A percentile compares a stretch with the other conserved stretches of the same genome.
Evolutionary conservation across 2,329 filamentous ascomycete species (phyloP).

Genomic region (Arthrobotrys megalospora): DNA sequence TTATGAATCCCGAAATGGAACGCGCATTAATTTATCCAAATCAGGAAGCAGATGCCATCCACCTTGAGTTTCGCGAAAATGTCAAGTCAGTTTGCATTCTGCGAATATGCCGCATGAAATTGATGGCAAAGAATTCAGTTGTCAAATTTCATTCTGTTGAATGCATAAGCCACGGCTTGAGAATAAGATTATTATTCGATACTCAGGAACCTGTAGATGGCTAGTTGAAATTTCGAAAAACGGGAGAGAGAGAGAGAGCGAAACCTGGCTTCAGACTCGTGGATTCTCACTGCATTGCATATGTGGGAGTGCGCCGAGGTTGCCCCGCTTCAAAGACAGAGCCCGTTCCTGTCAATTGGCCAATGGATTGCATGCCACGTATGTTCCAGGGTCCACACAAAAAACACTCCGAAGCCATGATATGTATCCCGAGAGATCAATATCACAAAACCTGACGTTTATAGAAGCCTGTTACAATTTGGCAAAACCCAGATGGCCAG

Average conservation of each 20-base stretch:
- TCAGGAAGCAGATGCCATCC: slow-evolving; percentile 23
- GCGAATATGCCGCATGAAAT: slow-evolving; percentile 2
- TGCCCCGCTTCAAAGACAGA: slow-evolving; percentile 16
- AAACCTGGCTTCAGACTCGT: not conserved
- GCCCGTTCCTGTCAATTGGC: slow-evolving; percentile 22
- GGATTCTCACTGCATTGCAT: slow-evolving; percentile 8
- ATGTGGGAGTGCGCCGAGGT: not conserved
- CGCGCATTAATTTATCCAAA: slow-evolving; percentile 41
- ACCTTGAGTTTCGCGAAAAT: too few species aligned
- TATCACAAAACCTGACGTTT: not conserved
- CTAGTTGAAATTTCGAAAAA: too few species aligned
- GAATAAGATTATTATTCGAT: slow-evolving; percentile 4
- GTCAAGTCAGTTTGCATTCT: too few species aligned
- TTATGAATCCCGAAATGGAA: slow-evolving; percentile 18
- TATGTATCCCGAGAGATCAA: slow-evolving; percentile 7
- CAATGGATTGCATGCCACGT: slow-evolving; percentile 50
- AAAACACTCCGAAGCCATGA: slow-evolving; percentile 25
- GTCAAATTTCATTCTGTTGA: not conserved
- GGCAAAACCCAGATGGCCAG: not conserved
- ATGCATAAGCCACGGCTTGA: slow-evolving; percentile 10
- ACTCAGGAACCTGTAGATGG: not conserved
- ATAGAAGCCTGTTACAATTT: slow-evolving; percentile 1
- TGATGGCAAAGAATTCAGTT: not conserved
- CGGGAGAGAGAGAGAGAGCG: too few species aligned
- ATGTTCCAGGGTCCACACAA: slow-evolving; percentile 43